Conservation (phyloP, 2,329 filamentous ascomycete species). For the Xylariales sp. region DNA sequence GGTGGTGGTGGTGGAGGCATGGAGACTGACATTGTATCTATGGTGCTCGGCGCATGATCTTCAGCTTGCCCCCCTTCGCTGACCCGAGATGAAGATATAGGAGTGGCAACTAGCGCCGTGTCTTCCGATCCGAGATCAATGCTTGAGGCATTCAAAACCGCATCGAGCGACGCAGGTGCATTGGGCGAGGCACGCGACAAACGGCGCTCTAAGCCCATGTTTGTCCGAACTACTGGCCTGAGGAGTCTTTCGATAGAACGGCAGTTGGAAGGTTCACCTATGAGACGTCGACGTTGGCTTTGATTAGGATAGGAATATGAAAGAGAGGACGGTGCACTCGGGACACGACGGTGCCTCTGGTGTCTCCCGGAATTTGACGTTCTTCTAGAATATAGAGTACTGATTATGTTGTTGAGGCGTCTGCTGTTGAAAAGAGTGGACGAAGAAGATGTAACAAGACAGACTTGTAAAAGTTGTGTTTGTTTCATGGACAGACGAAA, state of each 20-base stretch:
- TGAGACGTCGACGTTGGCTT: constrained; percentile 38
- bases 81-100: constrained; percentile 36
- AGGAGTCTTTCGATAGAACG: constrained; percentile 39
- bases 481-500: constrained; percentile 50
- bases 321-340: constrained; percentile 44
- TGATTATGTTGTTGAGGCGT: constrained; percentile 44
- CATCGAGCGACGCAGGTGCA: constrained; percentile 45
- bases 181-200: constrained; percentile 43
- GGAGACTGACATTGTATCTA: constrained; percentile 47
- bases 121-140: constrained; percentile 39
- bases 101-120: constrained; percentile 27
- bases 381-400: constrained; percentile 45
- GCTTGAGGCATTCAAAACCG: constrained; percentile 43
- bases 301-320: constrained; percentile 17
- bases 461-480: constrained; percentile 49
- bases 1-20: constrained; percentile 52
- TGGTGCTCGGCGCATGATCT: constrained; percentile 38
- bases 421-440: constrained; percentile 48
- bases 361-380: constrained; percentile 43
- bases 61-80: constrained; percentile 29
- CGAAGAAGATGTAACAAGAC: constrained; percentile 47
- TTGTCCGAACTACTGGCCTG: constrained; percentile 38
- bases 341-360: constrained; percentile 46
- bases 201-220: constrained; percentile 48
- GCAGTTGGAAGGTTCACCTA: constrained; percentile 35